These are phyloP conservation scores for Talaromyces stipitatus DNA, from an alignment of 495 filamentous ascomycete species.

Conservation along the genomic window DNA sequence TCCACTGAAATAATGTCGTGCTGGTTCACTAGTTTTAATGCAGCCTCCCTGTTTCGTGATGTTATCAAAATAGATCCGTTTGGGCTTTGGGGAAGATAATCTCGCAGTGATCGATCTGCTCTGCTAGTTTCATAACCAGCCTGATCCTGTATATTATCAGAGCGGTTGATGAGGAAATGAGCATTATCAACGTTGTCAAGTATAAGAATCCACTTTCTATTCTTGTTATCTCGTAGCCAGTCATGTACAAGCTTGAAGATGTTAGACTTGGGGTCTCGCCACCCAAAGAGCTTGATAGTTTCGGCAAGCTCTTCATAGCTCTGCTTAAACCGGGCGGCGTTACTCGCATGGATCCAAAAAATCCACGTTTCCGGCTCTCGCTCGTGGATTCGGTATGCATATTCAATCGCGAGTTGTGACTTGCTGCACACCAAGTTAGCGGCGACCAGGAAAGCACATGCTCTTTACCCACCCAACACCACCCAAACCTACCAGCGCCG, in stretches of 20 bases:
- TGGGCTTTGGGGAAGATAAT: conserved; percentile 20
- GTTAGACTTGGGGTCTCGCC: conserved; percentile 26
- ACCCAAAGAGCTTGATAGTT: conserved; percentile 21
- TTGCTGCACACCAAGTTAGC: conserved; percentile 15
- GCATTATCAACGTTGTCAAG: conserved; percentile 40
- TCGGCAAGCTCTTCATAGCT: conserved; percentile 31
- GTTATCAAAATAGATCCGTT: conserved; percentile 19
- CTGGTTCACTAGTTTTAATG: conserved; percentile 14
- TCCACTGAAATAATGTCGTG: conserved; percentile 30
- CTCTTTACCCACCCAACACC: conserved; percentile 17
- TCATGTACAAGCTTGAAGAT: conserved; percentile 24
- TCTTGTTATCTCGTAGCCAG: conserved; percentile 25
- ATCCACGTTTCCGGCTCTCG: conserved; percentile 18
- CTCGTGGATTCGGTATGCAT: conserved; percentile 20
- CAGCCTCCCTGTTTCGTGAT: conserved; percentile 19
- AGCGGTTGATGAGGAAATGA: background rate
- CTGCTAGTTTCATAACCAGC: conserved; percentile 1
- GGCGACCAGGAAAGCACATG: background rate
- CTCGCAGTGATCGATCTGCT: background rate
- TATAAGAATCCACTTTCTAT: conserved; percentile 32
- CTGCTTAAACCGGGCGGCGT: conserved; percentile 23
- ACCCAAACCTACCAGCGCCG: conserved; percentile 21
- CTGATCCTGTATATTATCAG: background rate
- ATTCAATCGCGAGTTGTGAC: conserved; percentile 33
- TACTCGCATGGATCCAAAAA: conserved; percentile 44